A percentile compares a stretch with the other conserved stretches of the same genome.
These are phyloP conservation scores for Plasmodium billcollinsi DNA, from an alignment of 169 alveolate species.

Conservation along the genomic window DNA sequence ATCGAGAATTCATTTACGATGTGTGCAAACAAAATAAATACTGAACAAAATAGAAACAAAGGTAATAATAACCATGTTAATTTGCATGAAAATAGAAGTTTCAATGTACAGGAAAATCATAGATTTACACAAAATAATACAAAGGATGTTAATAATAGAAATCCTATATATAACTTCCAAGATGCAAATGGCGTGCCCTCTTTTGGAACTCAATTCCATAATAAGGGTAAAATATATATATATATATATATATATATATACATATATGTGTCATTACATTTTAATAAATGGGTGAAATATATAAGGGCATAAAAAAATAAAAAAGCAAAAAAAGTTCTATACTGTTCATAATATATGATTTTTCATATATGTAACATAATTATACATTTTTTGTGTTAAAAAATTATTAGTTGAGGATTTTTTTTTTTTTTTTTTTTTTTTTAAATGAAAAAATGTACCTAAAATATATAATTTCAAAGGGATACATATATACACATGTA, in stretches of 20 bases:
- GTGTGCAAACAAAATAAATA: background rate
- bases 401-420: background rate
- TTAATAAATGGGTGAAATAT: no score
- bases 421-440: slow-evolving; percentile 9
- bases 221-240: slow-evolving; percentile 46
- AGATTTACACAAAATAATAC: background rate
- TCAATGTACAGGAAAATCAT: no score
- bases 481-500: no score
- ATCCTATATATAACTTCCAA: background rate
- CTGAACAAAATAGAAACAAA: background rate
- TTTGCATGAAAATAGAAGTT: no score
- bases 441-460: background rate
- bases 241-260: background rate
- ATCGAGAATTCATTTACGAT: background rate
- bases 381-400: background rate
- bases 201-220: slow-evolving; percentile 58
- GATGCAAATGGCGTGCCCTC: background rate
- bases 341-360: no score
- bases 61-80: background rate
- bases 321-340: no score
- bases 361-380: no score
- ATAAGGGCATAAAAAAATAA: no score
- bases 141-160: background rate
- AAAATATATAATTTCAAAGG: no score
- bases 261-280: background rate